A percentile compares a stretch with the other conserved stretches of the same genome.
Evolutionary conservation across 2,329 filamentous ascomycete species (phyloP).

Genomic region (Sphaerulina musiva): DNA sequence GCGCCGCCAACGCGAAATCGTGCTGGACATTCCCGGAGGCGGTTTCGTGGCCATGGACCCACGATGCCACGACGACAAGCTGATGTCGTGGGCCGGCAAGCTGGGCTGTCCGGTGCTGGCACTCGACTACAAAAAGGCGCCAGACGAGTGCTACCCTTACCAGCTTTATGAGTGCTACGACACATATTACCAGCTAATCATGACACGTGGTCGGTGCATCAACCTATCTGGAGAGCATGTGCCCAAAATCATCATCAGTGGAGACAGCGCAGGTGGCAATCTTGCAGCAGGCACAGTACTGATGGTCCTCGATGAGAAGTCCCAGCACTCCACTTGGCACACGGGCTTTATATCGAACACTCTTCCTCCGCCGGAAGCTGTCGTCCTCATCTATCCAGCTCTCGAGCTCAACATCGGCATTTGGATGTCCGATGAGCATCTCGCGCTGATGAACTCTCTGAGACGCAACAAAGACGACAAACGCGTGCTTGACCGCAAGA

Average conservation of each 20-base stretch:
- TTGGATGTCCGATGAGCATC: slow-evolving; percentile 99
- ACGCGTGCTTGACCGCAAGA: slow-evolving; percentile 74
- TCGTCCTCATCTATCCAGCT: slow-evolving; percentile 81
- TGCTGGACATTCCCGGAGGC: slow-evolving; percentile 87
- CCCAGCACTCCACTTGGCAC: slow-evolving; percentile 36
- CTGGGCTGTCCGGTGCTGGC: slow-evolving; percentile 84
- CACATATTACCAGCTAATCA: slow-evolving; percentile 68
- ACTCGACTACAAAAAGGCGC: slow-evolving; percentile 82
- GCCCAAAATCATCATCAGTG: slow-evolving; percentile 66
- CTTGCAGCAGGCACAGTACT: slow-evolving; percentile 72
- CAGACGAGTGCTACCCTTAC: slow-evolving; percentile 78
- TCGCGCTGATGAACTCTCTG: slow-evolving; percentile 84
- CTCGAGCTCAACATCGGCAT: slow-evolving; percentile 97
- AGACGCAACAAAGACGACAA: slow-evolving; percentile 70
- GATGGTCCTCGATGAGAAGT: slow-evolving; percentile 70
- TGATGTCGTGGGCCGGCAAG: slow-evolving; percentile 85
- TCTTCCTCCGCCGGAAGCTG: slow-evolving; percentile 58
- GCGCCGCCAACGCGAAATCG: slow-evolving; percentile 66
- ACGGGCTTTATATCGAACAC: slow-evolving; percentile 37
- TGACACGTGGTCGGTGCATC: slow-evolving; percentile 66
- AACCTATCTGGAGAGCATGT: slow-evolving; percentile 61
- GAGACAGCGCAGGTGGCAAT: slow-evolving; percentile 78
- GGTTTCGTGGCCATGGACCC: slow-evolving; percentile 97
- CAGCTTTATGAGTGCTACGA: slow-evolving; percentile 84
- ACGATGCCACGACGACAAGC: slow-evolving; percentile 87